Conservation (phyloP, 257 asterid genomes). For the Jaltomata sinuosa region DNA sequence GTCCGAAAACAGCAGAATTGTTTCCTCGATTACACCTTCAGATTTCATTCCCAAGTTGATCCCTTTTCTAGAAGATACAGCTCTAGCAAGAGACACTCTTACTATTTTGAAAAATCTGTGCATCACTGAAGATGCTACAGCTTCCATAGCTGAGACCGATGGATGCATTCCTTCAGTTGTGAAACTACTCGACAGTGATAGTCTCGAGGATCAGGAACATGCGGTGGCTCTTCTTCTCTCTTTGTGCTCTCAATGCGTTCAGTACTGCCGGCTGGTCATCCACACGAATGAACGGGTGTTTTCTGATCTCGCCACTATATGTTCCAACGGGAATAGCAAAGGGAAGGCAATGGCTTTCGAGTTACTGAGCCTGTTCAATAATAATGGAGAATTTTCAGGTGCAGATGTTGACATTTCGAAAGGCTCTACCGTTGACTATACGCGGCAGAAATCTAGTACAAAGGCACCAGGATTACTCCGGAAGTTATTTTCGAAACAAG, state of each 20-base stretch:
- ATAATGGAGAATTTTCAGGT: neutral
- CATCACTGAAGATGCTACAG: slow-evolving; percentile 34
- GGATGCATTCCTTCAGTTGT: slow-evolving; percentile 46
- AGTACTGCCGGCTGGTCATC: slow-evolving; percentile 68
- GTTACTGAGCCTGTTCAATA: slow-evolving; percentile 51
- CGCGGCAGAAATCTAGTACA: neutral
- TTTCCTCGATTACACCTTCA: neutral
- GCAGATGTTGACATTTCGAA: neutral
- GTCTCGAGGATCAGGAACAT: slow-evolving; percentile 80
- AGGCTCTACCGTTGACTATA: neutral
- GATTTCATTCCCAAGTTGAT: neutral
- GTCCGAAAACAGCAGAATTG: slow-evolving; percentile 20
- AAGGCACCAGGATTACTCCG: neutral
- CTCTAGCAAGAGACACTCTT: slow-evolving; percentile 74
- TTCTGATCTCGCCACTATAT: slow-evolving; percentile 67
- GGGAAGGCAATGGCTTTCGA: slow-evolving; percentile 85
- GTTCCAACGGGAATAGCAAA: slow-evolving; percentile 70
- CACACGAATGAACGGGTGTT: slow-evolving; percentile 67
- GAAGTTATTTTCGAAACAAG: neutral
- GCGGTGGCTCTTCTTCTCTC: slow-evolving; percentile 74
- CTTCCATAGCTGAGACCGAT: slow-evolving; percentile 33
- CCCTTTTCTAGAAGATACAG: slow-evolving; percentile 24
- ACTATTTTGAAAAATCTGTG: slow-evolving; percentile 63
- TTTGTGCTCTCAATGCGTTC: slow-evolving; percentile 54
- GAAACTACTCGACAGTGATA: slow-evolving; percentile 35